Percentiles rank a stretch among this genome's conserved stretches.
Conservation (phyloP, 352 stramenopile species). For the Lagenidium giganteum region DNA sequence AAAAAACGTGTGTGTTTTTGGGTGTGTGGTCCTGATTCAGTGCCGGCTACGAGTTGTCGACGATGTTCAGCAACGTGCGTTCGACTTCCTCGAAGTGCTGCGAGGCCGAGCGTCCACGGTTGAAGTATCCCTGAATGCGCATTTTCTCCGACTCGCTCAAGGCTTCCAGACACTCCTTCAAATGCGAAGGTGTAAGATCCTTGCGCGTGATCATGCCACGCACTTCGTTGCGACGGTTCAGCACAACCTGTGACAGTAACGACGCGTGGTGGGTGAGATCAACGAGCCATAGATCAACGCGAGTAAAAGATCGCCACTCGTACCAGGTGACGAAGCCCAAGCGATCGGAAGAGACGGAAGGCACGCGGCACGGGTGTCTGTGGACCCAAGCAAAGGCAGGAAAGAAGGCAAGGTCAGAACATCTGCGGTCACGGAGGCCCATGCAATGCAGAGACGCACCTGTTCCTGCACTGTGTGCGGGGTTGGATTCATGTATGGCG, state of each 20-base stretch:
- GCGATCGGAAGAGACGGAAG: conserved; percentile 96
- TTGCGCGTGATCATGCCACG: conserved; percentile 85
- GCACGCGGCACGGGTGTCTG: conserved; percentile 90
- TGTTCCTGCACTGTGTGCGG: conserved; percentile 94
- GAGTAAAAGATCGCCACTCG: neutral
- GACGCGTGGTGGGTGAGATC: too few species aligned
- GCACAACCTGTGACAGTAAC: conserved; percentile 63
- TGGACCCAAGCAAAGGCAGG: neutral
- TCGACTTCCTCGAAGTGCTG: conserved; percentile 83
- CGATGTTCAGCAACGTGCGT: conserved; percentile 76
- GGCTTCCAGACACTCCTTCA: conserved; percentile 75
- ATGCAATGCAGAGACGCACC: conserved; percentile 3
- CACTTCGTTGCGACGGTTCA: conserved; percentile 89
- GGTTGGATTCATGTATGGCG: conserved; percentile 97
- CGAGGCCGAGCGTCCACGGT: conserved; percentile 51
- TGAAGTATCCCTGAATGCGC: conserved; percentile 83
- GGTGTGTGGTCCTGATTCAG: too few species aligned
- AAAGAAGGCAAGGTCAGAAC: neutral
- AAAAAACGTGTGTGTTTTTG: too few species aligned
- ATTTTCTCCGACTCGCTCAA: conserved; percentile 80
- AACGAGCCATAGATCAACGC: neutral
- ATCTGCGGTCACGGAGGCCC: too few species aligned
- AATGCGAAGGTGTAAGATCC: conserved; percentile 76
- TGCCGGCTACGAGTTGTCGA: conserved; percentile 69
- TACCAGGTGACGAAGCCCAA: conserved; percentile 95